Conservation (phyloP, 2,329 filamentous ascomycete genomes). For the Trichoderma atrobrunneum region DNA sequence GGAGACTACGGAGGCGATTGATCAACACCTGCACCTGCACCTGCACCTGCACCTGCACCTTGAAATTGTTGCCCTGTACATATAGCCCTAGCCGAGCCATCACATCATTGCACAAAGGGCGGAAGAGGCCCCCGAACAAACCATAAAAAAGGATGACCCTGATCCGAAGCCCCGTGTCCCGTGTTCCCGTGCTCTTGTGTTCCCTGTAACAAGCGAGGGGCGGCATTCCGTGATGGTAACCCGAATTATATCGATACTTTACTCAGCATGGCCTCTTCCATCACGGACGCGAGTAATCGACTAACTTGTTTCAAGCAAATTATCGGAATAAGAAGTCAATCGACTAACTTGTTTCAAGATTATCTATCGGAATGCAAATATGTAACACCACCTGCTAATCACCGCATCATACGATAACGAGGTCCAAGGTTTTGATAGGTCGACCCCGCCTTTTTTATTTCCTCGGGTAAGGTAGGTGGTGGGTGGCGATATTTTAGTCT, state of each 20-base stretch:
- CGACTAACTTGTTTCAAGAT: background rate
- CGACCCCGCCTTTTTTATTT: conserved; percentile 1
- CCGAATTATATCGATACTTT: background rate
- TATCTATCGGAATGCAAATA: background rate
- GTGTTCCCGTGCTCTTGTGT: too few relatives aligned
- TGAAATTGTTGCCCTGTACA: background rate
- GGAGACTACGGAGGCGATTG: background rate
- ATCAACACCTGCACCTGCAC: background rate
- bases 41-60: background rate
- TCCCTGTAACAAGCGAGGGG: too few relatives aligned
- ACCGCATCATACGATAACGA: conserved; percentile 2
- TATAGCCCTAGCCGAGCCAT: background rate
- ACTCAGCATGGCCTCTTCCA: background rate
- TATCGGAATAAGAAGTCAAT: background rate
- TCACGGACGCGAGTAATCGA: background rate
- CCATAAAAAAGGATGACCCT: background rate
- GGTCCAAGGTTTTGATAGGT: background rate
- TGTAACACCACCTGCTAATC: background rate
- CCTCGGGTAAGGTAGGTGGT: background rate
- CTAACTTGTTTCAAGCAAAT: background rate
- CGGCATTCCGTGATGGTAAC: background rate
- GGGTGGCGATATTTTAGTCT: too few relatives aligned
- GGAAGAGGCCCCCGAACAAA: background rate
- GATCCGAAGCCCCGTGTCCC: background rate
- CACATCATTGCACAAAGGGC: background rate